Evolutionary conservation across 164 flowering plant genomes (phyloP), one percentile per base, ranked within the genome.

Genomic region (Berberis vulgaris): DNA sequence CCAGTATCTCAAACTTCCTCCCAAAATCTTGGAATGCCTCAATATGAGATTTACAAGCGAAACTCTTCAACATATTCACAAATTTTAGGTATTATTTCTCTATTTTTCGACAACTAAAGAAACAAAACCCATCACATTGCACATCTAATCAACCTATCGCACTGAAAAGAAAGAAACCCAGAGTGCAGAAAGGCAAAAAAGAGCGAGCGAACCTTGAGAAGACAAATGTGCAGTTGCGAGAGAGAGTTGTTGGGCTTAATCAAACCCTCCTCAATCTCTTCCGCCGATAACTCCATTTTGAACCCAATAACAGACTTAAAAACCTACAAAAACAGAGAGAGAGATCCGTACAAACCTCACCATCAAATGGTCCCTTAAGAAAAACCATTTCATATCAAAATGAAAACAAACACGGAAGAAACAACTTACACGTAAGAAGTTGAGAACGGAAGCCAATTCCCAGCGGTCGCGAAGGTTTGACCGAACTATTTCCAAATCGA

Each of bases 371-470:
- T 10, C 4, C 26, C 26, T 26, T 26, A 49, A 4, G 6, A 69
- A 52, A n/a, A 49, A 59, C 45, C 3, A 13, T 26, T 26, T 26
- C 5, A 47, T 6, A 2, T 5, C n/a, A 7, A 5, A 45, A 66
- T 5, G 41, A 13, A 54, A 49, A 45, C 46, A 6, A 26, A 45
- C 5, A 45, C 44, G 44, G 56, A 13, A n/a, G 3, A 3, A 13
- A 7, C 38, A 45, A 49, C 63, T 69, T 78, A 89, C 98, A 13
- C 54, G 76, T 49, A 89, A 67, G 74, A 92, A 92, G 66, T 92
- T 83, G 67, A 92, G 83, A 59, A 89, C 95, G 4, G 91, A 89
- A 4, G 98, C 96, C 26, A 92, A 76, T 62, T 92, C 98, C 95
- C 98, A 89, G 40, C 86, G 82, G 65, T 66, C 70, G 6, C 96